Evolutionary conservation across 1,284 basidiomycete genomes (phyloP), one percentile per base, ranked within the genome.

Genomic region (Sutorius eximius): DNA sequence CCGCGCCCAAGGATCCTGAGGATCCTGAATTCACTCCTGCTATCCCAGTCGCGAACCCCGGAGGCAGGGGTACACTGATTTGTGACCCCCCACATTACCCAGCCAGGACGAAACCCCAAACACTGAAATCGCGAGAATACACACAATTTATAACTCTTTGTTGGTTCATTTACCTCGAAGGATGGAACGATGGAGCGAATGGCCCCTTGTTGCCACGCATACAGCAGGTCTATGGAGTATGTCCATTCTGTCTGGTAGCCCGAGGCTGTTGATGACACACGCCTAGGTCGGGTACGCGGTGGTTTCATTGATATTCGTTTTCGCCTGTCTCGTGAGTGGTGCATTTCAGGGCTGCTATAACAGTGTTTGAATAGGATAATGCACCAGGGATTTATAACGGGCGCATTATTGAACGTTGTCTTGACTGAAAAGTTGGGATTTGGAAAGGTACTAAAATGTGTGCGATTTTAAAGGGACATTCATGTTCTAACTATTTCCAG

Each of bases 201-300:
- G 67, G 68, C 15, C 68, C 67, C 16, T 50, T 68, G n/a, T 32
- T 68, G 36, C 69, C 66, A 7, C 59, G 65, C 7, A 66, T 66
- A 8, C 69, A 68, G 43, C 45, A 46, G 13, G 59, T 62, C 29
- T 69, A 69, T 38, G 55, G 45, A 40, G 66, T 67, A 37, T 0
- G 45, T 51, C 9, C 34, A 29, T 40, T 32, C 37, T 42, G 18
- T 16, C n/a, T 1, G 7, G 11, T 20, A 10, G 38, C 20, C 13
- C 24, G 24, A 27, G 3, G 16, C 6, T 5, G 20, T 45, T 34
- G 36, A 43, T 57, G 29, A 55, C 44, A 29, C 12, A 12, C n/a
- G 13, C 45, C 6, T 41, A 56, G 67, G 49, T 67, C 15, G 61
- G 54, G 5, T 64, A 62, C 18, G 22, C 55, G 2, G 33, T 64